Base-by-base conservation (phyloP, 345 rosid genomes). In the Gossypium thurberi region DNA sequence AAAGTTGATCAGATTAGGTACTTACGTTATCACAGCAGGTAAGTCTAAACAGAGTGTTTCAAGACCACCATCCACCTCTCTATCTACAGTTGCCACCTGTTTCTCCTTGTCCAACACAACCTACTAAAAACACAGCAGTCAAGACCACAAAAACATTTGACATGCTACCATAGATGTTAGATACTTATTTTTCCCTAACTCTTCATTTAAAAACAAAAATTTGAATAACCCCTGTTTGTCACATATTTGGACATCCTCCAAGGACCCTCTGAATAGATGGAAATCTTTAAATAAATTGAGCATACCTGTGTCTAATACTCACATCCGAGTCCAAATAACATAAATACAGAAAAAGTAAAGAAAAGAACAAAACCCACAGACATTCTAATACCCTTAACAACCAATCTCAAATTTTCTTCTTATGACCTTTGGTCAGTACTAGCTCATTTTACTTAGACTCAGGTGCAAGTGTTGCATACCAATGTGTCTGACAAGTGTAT, bases 61-160 rank as follows among this genome's bases (percentile, higher is more conserved):
- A 43, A 92, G 91, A 75, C 98, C 98, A 81, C 90, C 97, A 75
- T 95, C 99, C 17, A 92, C 99, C 86, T 95, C 99, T 84, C 98
- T 82, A 65, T 91, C 99, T 26, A 91, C 97, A 0, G 84, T 92
- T 26, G 87, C 99, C 67, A 77, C 81, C 57, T 77, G 77, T 80
- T 87, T 88, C 80, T 87, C 94, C 43, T 84, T 91, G 84, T 88
- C 94, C 75, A 94, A 80, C 79, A 87, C 78, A 78, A 92, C 94
- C 98, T 90, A 88, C 85, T 80, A 84, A 78, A 84, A 63, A 65
- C 21, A 52, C 67, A 71, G 74, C 67, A 75, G 68, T 61, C n/a
- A 80, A 67, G 18, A 67, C 23, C 12, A 13, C 12, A 55, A 33
- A 52, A 66, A 15, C 7, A 15, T 53, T 15, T 65, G 33, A 43